Base-by-base conservation (phyloP, 306 rosid species). In the Inga leiocalycina region DNA sequence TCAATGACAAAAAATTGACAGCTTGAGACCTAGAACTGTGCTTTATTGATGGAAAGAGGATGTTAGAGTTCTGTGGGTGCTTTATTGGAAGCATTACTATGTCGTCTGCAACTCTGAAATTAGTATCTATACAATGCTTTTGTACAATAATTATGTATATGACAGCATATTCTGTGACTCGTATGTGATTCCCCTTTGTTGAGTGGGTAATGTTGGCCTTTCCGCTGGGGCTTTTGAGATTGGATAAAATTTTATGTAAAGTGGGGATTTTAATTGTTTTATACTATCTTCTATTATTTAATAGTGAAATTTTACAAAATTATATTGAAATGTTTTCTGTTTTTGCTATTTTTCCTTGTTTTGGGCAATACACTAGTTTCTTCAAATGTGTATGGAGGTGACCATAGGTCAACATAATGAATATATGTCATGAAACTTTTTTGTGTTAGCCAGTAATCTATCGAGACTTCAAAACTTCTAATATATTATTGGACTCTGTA, bases 151-250 rank as follows among this genome's bases (percentile, higher is more conserved):
- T 64, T 62, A 57, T 35, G 6, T 35, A n/a, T 64, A 30, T 65
- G 20, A 48, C 35, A 14, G 52, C 43, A 48, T 74, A 44, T 75
- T 32, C 27, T 64, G 39, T 46, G 20, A 7, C 16, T 65, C 11
- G 19, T 44, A 80, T 71, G 24, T 39, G 41, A 22, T 54, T 52
- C n/a, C 69, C 77, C n/a, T 69, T 70, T 79, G 69, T 80, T 70
- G 54, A 57, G 72, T 59, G 48, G 49, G 7, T 32, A 45, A 57
- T 80, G 73, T 80, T 44, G 17, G 11, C 78, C 11, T 27, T 71
- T 70, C 46, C 41, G 11, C 16, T 45, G 24, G 64, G 72, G 41
- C 46, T 71, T 32, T 32, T 61, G 73, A 61, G 49, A 34, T 20
- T 59, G 64, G 62, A 68, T 52, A 52, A 16, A 52, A 52, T n/a